These are phyloP conservation scores for Rosa persica DNA, from an alignment of 306 rosid genomes.

Conservation along the genomic window DNA sequence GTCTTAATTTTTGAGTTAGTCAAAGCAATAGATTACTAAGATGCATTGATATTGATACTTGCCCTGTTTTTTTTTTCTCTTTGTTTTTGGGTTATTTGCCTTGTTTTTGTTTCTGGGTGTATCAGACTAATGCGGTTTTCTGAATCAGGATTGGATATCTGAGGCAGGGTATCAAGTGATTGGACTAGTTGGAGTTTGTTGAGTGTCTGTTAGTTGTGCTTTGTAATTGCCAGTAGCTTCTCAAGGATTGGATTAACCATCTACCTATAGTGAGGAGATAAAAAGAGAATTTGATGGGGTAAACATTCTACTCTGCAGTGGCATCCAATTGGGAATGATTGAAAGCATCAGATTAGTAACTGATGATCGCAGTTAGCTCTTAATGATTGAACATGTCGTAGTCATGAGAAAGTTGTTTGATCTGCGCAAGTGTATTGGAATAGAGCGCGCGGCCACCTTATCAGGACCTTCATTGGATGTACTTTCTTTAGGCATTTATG, in stretches of 20 bases:
- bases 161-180: conserved; percentile 27
- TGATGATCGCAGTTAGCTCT: conserved; percentile 32
- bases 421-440: conserved; percentile 25
- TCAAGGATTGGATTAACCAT: conserved; percentile 30
- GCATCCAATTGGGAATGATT: conserved; percentile 36
- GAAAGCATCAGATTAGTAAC: conserved; percentile 32
- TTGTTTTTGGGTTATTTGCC: not conserved
- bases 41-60: conserved; percentile 2
- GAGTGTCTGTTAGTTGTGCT: conserved; percentile 10
- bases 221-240: conserved; percentile 20
- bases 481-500: not conserved
- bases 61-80: not conserved
- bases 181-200: conserved; percentile 22
- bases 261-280: conserved; percentile 25
- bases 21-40: conserved; percentile 3
- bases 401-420: conserved; percentile 20
- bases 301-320: conserved; percentile 23
- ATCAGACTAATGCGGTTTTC: conserved; percentile 24
- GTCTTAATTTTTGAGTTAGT: conserved; percentile 14
- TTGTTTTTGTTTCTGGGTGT: not conserved
- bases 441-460: conserved; percentile 27
- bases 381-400: conserved; percentile 20
- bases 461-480: conserved; percentile 16
- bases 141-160: conserved; percentile 51
- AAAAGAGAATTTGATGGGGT: conserved; percentile 14